Evolutionary conservation across 495 filamentous ascomycete species (phyloP).

Genomic region (Aspergillus bertholletiae): DNA sequence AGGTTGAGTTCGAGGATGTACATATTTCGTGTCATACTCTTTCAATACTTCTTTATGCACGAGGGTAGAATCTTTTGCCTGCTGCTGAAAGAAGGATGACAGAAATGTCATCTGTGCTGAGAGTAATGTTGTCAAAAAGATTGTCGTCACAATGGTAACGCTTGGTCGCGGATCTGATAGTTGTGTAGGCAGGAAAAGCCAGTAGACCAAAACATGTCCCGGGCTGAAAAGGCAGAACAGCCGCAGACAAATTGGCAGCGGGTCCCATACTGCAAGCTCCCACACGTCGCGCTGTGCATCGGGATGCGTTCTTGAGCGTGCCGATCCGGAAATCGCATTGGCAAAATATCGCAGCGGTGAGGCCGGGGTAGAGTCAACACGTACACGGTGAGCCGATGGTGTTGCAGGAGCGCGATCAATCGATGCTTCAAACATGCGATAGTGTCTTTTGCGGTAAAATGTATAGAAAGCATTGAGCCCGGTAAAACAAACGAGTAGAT

Average conservation of each 20-base stretch:
- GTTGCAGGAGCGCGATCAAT: conserved; percentile 73
- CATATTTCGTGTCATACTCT: conserved; percentile 95
- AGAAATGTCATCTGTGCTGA: conserved; percentile 74
- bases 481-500: conserved; percentile 62
- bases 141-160: conserved; percentile 75
- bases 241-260: conserved; percentile 73
- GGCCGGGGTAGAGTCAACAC: conserved; percentile 82
- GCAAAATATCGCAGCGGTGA: conserved; percentile 78
- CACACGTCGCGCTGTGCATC: conserved; percentile 86
- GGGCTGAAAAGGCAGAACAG: conserved; percentile 92
- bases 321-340: conserved; percentile 58
- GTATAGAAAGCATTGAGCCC: conserved; percentile 76
- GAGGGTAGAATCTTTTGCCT: conserved; percentile 76
- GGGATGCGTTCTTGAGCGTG: conserved; percentile 77
- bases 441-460: conserved; percentile 76
- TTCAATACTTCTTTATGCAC: conserved; percentile 89
- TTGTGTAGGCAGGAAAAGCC: conserved; percentile 75
- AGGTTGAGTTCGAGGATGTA: conserved; percentile 81
- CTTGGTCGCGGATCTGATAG: conserved; percentile 75
- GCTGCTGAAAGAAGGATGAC: conserved; percentile 69
- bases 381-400: conserved; percentile 83
- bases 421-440: conserved; percentile 85
- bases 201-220: conserved; percentile 84
- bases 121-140: conserved; percentile 67
- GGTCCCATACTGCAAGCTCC: conserved; percentile 94